These are phyloP conservation scores for Haplographium delicatum DNA, from an alignment of 495 filamentous ascomycete genomes.

Conservation along the genomic window DNA sequence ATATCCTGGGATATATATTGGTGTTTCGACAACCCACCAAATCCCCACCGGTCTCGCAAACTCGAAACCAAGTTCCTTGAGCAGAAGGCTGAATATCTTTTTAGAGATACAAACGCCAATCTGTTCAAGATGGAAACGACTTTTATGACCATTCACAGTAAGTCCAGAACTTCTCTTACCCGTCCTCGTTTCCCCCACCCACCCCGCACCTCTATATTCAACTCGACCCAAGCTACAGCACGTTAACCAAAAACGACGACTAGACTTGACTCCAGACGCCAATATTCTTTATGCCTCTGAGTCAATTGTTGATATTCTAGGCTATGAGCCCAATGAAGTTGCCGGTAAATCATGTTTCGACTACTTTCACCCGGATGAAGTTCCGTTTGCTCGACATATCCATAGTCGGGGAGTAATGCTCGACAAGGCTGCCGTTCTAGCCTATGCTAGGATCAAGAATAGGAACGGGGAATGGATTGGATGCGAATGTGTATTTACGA, in stretches of 20 bases:
- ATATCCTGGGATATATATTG: no score
- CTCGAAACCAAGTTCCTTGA: no score
- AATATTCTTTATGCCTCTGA: slow-evolving; percentile 80
- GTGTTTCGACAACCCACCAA: no score
- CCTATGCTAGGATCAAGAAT: slow-evolving; percentile 70
- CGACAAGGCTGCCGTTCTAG: slow-evolving; percentile 80
- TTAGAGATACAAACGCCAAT: slow-evolving; percentile 26
- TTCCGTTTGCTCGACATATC: slow-evolving; percentile 66
- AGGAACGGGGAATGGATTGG: slow-evolving; percentile 67
- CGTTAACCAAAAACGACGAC: no score
- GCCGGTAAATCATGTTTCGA: slow-evolving; percentile 76
- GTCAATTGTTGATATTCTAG: slow-evolving; percentile 76
- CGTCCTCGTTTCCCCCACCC: slow-evolving; percentile 4
- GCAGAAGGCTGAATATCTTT: slow-evolving; percentile 27
- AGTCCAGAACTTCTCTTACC: slow-evolving; percentile 32
- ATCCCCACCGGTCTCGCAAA: no score
- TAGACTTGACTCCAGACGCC: slow-evolving; percentile 71
- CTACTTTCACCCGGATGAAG: slow-evolving; percentile 79
- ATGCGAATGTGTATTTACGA: slow-evolving; percentile 86
- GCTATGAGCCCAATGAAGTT: slow-evolving; percentile 72
- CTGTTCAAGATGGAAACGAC: slow-evolving; percentile 71
- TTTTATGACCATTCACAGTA: slow-evolving; percentile 90
- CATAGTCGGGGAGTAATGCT: slow-evolving; percentile 69
- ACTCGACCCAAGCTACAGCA: no score
- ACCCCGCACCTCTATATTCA: slow-evolving; percentile 14